Conservation (phyloP, 2,329 filamentous ascomycete genomes). For the Apiospora arundinis region DNA sequence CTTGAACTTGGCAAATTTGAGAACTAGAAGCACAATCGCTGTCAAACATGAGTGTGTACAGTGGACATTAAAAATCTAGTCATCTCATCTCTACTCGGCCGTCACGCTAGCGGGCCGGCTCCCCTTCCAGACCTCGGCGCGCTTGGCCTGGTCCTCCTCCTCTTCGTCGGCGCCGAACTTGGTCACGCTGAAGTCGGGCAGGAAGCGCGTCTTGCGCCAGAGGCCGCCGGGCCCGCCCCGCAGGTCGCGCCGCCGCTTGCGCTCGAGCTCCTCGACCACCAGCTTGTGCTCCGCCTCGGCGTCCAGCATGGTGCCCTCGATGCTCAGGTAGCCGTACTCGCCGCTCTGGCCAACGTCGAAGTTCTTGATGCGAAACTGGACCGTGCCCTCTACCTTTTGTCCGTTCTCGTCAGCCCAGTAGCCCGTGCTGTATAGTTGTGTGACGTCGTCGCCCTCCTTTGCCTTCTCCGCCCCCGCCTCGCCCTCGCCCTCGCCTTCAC, state of each 20-base stretch:
- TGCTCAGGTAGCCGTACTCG: slow-evolving; percentile 79
- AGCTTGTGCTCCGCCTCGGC: slow-evolving; percentile 69
- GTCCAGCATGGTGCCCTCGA: slow-evolving; percentile 85
- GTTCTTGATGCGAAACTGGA: slow-evolving; percentile 82
- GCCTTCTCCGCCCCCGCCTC: slow-evolving; percentile 34
- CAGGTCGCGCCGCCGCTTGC: slow-evolving; percentile 43
- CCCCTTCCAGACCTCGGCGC: slow-evolving; percentile 42
- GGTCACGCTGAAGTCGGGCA: slow-evolving; percentile 63
- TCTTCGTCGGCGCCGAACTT: slow-evolving; percentile 56
- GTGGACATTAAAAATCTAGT: slow-evolving; percentile 4
- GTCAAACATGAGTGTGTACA: background rate
- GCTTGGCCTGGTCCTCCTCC: slow-evolving; percentile 47
- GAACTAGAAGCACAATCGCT: background rate
- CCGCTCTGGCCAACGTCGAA: slow-evolving; percentile 81
- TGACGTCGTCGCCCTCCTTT: slow-evolving; percentile 60
- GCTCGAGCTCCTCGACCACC: slow-evolving; percentile 58
- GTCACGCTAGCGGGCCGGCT: slow-evolving; percentile 37
- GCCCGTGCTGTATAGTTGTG: slow-evolving; percentile 63
- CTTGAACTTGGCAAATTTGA: background rate
- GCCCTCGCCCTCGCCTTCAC: slow-evolving; percentile 31
- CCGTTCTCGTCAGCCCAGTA: slow-evolving; percentile 80
- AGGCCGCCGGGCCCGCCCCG: slow-evolving; percentile 41
- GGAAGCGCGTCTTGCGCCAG: slow-evolving; percentile 37
- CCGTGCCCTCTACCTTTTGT: slow-evolving; percentile 70
- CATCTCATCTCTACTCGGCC: slow-evolving; percentile 25